Conservation (phyloP, 768 basidiomycete genomes). For the Leucocoprinus birnbaumii region DNA sequence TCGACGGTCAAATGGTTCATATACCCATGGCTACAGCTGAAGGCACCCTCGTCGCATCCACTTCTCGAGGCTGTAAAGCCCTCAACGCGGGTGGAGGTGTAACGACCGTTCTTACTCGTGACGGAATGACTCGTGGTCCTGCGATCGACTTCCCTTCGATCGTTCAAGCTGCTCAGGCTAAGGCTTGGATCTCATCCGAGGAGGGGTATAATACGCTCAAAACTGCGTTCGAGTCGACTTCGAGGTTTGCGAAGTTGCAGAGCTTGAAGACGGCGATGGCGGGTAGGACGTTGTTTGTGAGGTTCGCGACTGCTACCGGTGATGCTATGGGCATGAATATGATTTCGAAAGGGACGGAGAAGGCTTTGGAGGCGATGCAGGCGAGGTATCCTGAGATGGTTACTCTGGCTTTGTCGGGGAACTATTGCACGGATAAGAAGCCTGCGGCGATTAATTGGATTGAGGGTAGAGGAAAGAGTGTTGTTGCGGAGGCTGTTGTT, state of each 20-base stretch:
- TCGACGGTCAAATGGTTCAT: conserved; percentile 81
- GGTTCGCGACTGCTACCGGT: conserved; percentile 92
- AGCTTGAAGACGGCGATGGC: conserved; percentile 87
- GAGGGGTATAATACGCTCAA: conserved; percentile 77
- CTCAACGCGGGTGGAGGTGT: conserved; percentile 96
- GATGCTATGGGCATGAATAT: conserved; percentile 99
- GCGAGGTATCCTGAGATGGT: conserved; percentile 87
- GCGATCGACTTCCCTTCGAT: conserved; percentile 92
- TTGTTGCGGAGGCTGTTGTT: conserved; percentile 93
- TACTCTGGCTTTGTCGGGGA: conserved; percentile 88
- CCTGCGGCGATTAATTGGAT: conserved; percentile 99
- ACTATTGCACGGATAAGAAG: conserved; percentile 99
- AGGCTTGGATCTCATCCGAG: conserved; percentile 81
- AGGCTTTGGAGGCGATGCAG: conserved; percentile 79
- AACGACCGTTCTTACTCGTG: conserved; percentile 85
- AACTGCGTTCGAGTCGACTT: conserved; percentile 91
- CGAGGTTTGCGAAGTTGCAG: conserved; percentile 86
- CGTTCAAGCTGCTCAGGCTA: conserved; percentile 75
- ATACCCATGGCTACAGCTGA: conserved; percentile 99
- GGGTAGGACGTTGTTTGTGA: conserved; percentile 88
- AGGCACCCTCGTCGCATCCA: conserved; percentile 96
- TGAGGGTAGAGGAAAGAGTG: conserved; percentile 96
- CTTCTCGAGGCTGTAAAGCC: conserved; percentile 96
- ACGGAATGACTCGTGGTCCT: conserved; percentile 99
- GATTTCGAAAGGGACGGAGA: conserved; percentile 98